These are phyloP conservation scores for Ogataea saltuana DNA, from an alignment of 805 yeast genomes.

Conservation along the genomic window DNA sequence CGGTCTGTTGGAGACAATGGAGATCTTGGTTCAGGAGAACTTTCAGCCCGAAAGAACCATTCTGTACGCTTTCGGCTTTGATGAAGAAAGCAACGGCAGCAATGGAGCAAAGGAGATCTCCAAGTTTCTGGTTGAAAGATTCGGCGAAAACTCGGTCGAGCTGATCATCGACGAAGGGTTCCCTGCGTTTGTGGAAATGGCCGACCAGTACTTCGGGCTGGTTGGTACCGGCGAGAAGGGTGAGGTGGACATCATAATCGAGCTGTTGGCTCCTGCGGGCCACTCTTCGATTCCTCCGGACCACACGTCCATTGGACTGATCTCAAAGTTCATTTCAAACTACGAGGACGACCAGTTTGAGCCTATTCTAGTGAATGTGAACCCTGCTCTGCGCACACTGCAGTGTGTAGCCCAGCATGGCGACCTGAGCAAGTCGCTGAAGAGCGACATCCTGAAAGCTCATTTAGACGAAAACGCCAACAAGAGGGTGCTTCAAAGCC, in stretches of 20 bases:
- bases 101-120: conserved; percentile 61
- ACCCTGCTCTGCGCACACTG: conserved; percentile 59
- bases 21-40: conserved; percentile 46
- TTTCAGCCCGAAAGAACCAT: conserved; percentile 64
- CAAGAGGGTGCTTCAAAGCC: conserved; percentile 28
- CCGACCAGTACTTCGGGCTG: conserved; percentile 43
- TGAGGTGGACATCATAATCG: conserved; percentile 42
- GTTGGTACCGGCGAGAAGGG: conserved; percentile 53
- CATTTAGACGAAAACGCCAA: conserved; percentile 39
- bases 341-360: conserved; percentile 60
- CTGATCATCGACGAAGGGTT: conserved; percentile 61
- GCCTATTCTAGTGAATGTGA: conserved; percentile 47
- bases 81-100: conserved; percentile 71
- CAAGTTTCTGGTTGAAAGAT: conserved; percentile 47
- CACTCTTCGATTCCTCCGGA: conserved; percentile 62
- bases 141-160: conserved; percentile 61
- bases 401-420: conserved; percentile 65
- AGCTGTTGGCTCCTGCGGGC: conserved; percentile 56
- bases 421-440: conserved; percentile 30
- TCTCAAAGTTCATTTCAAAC: conserved; percentile 54
- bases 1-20: conserved; percentile 67
- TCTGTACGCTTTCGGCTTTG: conserved; percentile 70
- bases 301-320: conserved; percentile 77
- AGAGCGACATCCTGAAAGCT: conserved; percentile 39
- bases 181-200: conserved; percentile 33